Evolutionary conservation across 345 rosid genomes (phyloP).

Genomic region (Eucalyptus paniculata): DNA sequence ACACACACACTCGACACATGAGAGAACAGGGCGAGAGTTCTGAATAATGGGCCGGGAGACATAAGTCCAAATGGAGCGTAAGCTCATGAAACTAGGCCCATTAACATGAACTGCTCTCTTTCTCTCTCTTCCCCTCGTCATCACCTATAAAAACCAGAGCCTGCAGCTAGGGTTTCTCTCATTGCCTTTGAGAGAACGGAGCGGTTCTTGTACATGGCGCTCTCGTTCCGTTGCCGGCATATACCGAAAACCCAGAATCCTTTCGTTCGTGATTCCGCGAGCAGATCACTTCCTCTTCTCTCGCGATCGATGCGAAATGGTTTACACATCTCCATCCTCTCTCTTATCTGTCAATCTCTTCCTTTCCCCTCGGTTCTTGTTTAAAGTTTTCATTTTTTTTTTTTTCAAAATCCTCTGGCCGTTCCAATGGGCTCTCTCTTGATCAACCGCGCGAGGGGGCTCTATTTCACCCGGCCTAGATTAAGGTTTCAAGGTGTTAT

Average conservation of each 20-base stretch:
- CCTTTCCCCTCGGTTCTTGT: not conserved
- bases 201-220: not conserved
- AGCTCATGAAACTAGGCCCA: not conserved
- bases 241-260: not conserved
- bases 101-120: not conserved
- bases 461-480: constrained; percentile 1
- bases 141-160: not conserved
- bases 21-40: not conserved
- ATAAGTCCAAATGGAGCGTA: not conserved
- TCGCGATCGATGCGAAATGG: not conserved
- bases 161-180: not conserved
- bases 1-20: not conserved
- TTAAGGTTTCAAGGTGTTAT: not conserved
- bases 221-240: not conserved
- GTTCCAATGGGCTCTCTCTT: not conserved
- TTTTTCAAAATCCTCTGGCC: not conserved
- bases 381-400: not conserved
- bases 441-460: not conserved
- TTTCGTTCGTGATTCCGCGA: not conserved
- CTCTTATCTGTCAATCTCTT: not conserved
- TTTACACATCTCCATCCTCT: not conserved
- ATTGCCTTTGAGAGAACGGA: not conserved
- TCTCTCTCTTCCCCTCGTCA: not conserved
- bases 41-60: not conserved
- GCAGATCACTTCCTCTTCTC: not conserved